Evolutionary conservation across 2,329 filamentous ascomycete genomes (phyloP).

Genomic region (Sarocladium brachiariae): DNA sequence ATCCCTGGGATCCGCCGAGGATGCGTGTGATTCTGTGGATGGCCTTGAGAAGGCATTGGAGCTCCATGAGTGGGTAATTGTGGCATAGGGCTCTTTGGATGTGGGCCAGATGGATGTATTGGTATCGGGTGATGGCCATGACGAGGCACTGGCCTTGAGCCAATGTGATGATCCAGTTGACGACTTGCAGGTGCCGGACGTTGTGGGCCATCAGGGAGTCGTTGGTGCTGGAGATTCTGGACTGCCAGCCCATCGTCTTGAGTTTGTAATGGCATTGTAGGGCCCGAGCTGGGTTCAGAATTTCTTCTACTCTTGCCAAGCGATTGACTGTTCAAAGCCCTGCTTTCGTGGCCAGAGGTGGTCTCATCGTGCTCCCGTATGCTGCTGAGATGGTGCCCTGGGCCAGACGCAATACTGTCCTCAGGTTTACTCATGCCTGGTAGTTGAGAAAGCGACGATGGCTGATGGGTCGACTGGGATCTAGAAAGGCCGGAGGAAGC

Average conservation of each 20-base stretch:
- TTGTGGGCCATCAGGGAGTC: background rate
- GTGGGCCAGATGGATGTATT: background rate
- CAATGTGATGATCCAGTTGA: background rate
- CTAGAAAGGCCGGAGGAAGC: background rate
- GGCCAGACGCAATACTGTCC: background rate
- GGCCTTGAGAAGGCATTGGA: background rate
- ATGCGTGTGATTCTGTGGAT: background rate
- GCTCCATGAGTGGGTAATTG: background rate
- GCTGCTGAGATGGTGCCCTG: background rate
- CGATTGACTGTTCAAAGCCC: background rate
- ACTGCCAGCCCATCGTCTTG: background rate
- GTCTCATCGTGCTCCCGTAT: constrained; percentile 5
- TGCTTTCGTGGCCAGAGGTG: background rate
- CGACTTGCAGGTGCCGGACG: background rate
- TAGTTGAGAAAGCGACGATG: background rate
- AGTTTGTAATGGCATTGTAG: background rate
- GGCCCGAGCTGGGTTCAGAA: background rate
- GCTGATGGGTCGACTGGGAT: background rate
- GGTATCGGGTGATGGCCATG: background rate
- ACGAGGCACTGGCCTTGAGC: background rate
- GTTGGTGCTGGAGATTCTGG: background rate
- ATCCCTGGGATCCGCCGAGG: background rate
- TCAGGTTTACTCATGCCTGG: background rate
- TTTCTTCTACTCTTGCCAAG: background rate
- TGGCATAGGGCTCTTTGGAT: background rate